phyloP scores from a whole-genome alignment of 177 flowering plant genomes.

The Vitis hybrid region DNA sequence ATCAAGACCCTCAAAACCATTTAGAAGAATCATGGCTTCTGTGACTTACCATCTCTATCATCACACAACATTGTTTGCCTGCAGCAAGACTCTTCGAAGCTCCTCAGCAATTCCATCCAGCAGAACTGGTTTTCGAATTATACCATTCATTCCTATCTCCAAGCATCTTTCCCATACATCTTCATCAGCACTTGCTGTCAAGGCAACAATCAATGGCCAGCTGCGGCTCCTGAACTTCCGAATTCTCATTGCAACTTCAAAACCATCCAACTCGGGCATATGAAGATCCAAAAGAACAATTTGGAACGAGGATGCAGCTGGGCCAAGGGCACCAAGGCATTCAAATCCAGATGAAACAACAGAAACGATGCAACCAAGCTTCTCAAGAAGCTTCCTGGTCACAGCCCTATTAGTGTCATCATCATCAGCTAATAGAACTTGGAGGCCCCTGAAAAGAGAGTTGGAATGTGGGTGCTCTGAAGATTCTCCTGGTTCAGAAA shows the following conservation, averaged over 20 bases:
- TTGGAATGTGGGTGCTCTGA: conserved; percentile 38
- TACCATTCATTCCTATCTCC: conserved; percentile 67
- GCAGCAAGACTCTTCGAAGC: conserved; percentile 51
- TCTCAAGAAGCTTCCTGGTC: conserved; percentile 63
- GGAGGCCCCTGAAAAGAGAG: conserved; percentile 47
- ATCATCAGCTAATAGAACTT: conserved; percentile 54
- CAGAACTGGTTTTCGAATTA: conserved; percentile 56
- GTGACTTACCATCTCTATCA: conserved; percentile 1
- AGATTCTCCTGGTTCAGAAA: conserved; percentile 33
- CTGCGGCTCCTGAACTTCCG: conserved; percentile 56
- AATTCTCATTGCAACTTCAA: conserved; percentile 60
- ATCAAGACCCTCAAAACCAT: conserved; percentile 10
- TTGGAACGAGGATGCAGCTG: conserved; percentile 41
- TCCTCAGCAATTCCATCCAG: conserved; percentile 59
- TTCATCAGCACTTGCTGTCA: conserved; percentile 56
- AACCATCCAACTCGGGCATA: conserved; percentile 67
- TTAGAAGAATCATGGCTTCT: not conserved
- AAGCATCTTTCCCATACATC: conserved; percentile 51
- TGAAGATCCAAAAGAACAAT: conserved; percentile 64
- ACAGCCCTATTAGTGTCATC: conserved; percentile 66
- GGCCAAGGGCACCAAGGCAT: conserved; percentile 54
- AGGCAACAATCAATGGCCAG: conserved; percentile 68
- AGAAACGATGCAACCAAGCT: conserved; percentile 65
- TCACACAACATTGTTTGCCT: conserved; percentile 35
- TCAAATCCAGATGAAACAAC: conserved; percentile 65